These are phyloP conservation scores for Pseudonectria buxi DNA, from an alignment of 2,329 filamentous ascomycete genomes.

Conservation along the genomic window DNA sequence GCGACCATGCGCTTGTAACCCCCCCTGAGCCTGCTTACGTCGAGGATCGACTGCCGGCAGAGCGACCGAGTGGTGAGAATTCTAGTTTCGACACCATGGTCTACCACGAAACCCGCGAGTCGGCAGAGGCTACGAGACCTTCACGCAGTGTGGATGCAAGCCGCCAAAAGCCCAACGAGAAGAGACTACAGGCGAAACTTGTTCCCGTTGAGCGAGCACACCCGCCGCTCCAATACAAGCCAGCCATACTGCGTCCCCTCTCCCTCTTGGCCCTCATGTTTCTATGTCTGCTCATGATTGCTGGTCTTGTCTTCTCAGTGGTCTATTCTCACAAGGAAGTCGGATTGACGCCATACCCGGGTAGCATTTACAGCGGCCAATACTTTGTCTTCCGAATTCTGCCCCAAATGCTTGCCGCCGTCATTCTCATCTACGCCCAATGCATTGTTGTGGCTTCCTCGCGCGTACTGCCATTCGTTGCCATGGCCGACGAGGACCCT, in stretches of 20 bases:
- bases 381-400: conserved; percentile 87
- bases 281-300: conserved; percentile 63
- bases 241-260: conserved; percentile 60
- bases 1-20: conserved; percentile 13
- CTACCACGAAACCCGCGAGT: conserved; percentile 9
- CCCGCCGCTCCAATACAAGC: conserved; percentile 60
- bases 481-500: conserved; percentile 62
- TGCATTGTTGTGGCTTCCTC: conserved; percentile 67
- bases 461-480: conserved; percentile 68
- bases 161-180: conserved; percentile 17
- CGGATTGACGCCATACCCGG: conserved; percentile 62
- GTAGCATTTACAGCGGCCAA: conserved; percentile 58
- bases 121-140: conserved; percentile 11
- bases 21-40: conserved; percentile 22
- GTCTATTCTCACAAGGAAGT: conserved; percentile 56
- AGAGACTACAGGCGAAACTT: conserved; percentile 27
- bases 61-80: conserved; percentile 3
- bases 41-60: conserved; percentile 19
- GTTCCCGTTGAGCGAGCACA: conserved; percentile 32
- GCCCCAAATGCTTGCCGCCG: conserved; percentile 66
- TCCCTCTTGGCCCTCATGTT: conserved; percentile 55
- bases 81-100: conserved; percentile 15
- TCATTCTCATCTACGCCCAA: conserved; percentile 71
- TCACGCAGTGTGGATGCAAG: conserved; percentile 10
- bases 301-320: conserved; percentile 65